phyloP scores from a whole-genome alignment of 2,329 filamentous ascomycete species.

The Sporothrix brasiliensis region DNA sequence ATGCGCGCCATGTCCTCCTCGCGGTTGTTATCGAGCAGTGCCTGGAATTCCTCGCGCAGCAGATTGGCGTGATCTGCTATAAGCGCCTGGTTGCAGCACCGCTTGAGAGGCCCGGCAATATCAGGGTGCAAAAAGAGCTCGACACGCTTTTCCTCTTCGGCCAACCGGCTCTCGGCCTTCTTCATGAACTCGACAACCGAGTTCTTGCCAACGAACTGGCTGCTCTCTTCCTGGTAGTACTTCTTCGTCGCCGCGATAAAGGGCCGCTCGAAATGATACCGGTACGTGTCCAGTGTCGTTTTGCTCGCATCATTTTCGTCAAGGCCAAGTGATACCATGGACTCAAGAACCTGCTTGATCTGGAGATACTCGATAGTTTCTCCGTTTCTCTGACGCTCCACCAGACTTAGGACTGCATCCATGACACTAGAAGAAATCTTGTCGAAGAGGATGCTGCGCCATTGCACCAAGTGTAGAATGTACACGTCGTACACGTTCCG shows the following conservation, averaged over 20 bases:
- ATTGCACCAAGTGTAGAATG: constrained; percentile 91
- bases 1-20: constrained; percentile 95
- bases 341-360: constrained; percentile 96
- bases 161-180: constrained; percentile 86
- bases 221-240: constrained; percentile 92
- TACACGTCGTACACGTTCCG: constrained; percentile 99
- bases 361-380: constrained; percentile 97
- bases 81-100: constrained; percentile 82
- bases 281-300: constrained; percentile 93
- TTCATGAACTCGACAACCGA: constrained; percentile 99
- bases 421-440: constrained; percentile 86
- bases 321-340: constrained; percentile 90
- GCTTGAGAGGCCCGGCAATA: constrained; percentile 81
- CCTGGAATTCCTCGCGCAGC: constrained; percentile 94
- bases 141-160: constrained; percentile 93
- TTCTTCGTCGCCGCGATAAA: constrained; percentile 81
- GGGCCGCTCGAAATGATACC: constrained; percentile 86
- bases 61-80: constrained; percentile 85
- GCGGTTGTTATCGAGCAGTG: constrained; percentile 88
- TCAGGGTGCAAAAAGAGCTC: constrained; percentile 88
- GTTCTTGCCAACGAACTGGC: constrained; percentile 93
- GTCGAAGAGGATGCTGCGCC: constrained; percentile 88
- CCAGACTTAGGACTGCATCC: constrained; percentile 89
- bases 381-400: constrained; percentile 95
- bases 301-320: constrained; percentile 93